A percentile compares a stretch with the other conserved stretches of the same genome.
Conservation (phyloP, 352 stramenopile species). For the Globisporangium orthogonon region DNA sequence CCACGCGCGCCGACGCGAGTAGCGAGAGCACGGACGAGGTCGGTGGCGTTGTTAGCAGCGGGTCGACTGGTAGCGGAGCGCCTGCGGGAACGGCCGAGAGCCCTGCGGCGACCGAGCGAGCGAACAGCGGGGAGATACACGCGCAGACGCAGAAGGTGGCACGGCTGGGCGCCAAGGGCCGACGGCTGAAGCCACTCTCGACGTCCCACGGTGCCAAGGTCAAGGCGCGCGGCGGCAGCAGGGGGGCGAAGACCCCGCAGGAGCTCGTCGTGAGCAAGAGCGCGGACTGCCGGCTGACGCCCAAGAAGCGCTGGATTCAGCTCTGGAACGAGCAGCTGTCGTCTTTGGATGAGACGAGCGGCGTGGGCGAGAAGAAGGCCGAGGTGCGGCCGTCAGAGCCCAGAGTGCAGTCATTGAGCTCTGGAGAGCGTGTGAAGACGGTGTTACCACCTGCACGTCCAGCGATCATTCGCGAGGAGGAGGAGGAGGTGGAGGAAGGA, state of each 20-base stretch:
- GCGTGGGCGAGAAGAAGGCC: background rate
- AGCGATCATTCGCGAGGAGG: constrained; percentile 6
- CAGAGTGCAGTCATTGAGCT: too few relatives aligned
- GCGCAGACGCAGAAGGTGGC: constrained; percentile 20
- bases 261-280: constrained; percentile 6
- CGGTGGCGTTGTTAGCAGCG: constrained; percentile 9
- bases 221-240: constrained; percentile 11
- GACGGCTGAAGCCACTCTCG: constrained; percentile 31
- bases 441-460: background rate
- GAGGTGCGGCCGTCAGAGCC: too few relatives aligned
- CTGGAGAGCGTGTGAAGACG: too few relatives aligned
- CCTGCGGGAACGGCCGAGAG: too few relatives aligned
- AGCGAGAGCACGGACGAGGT: constrained; percentile 12
- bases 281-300: constrained; percentile 36
- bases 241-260: constrained; percentile 7
- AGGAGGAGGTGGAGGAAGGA: constrained; percentile 3
- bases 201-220: constrained; percentile 9
- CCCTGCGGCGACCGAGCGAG: constrained; percentile 3
- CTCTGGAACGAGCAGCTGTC: constrained; percentile 53
- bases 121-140: constrained; percentile 17
- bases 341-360: constrained; percentile 5
- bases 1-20: constrained; percentile 12
- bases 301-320: constrained; percentile 79
- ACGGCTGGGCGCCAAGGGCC: constrained; percentile 21
- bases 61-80: background rate